Base-by-base conservation (phyloP, 805 yeast species). In the Teunomyces funiuensis region DNA sequence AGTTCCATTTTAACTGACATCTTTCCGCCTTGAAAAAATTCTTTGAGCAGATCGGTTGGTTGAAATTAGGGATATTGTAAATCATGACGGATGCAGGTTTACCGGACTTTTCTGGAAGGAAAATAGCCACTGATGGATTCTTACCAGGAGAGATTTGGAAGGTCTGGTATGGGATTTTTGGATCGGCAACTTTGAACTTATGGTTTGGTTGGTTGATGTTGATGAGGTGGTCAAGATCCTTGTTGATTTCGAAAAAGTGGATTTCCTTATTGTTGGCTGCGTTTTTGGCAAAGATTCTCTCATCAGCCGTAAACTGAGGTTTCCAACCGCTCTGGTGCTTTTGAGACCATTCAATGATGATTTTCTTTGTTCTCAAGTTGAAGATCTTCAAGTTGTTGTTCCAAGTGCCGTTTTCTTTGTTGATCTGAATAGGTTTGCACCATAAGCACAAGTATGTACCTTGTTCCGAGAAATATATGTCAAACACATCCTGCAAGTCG, bases 21-120 rank as follows among this genome's bases (percentile, higher is more conserved):
- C 86, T 79, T 61, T 93, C 99, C 38, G 97, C 98, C 69, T 91
- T 90, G 78, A 93, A 93, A 55, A 93, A 88, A 44, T 88, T 80
- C 64, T 91, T 93, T 46, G 83, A 80, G 39, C 93, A 84, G 37
- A 88, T 82, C 25, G 96, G 91, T 52, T 82, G 87, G 50, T 71
- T 68, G 57, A 83, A 79, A 57, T 85, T 74, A 22, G 95, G 89
- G 46, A 88, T 73, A 55, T 85, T 83, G 68, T 85, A 93, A 46
- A 95, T 84, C 49, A 84, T 79, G 42, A 93, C 90, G 51, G 74
- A 77, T 13, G 97, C 96, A 3, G 98, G 99, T 59, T 85, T 85
- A 45, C 97, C 96, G 42, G 75, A 70, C 52, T 80, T 77, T 58
- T 88, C 97, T 7, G 97, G 95, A 22, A 87, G 78, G 60, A 95